Percentiles rank a stretch among this genome's conserved stretches.
These are phyloP conservation scores for Hypoxylon sp. DNA, from an alignment of 2,329 filamentous ascomycete genomes.

Conservation along the genomic window DNA sequence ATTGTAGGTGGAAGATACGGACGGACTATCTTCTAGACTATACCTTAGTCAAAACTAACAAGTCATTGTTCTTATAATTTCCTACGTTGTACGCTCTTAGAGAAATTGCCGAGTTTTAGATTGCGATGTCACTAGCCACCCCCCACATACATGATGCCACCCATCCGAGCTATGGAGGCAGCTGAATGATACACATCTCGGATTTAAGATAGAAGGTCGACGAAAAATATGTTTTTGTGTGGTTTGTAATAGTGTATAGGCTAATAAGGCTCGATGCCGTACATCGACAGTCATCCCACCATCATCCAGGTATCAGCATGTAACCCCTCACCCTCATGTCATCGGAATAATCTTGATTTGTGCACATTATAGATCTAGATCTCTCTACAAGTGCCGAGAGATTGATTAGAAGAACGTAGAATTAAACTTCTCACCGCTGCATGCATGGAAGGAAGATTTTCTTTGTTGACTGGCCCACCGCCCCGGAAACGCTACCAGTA, in stretches of 20 bases:
- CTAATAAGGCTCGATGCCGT: background rate
- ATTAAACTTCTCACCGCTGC: slow-evolving; percentile 2
- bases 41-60: background rate
- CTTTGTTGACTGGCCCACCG: background rate
- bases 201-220: too few relatives aligned
- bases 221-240: too few relatives aligned
- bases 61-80: background rate
- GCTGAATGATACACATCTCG: too few relatives aligned
- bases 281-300: too few relatives aligned
- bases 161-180: too few relatives aligned
- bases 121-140: background rate
- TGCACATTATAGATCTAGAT: background rate
- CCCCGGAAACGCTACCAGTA: background rate
- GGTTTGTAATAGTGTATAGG: too few relatives aligned
- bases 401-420: slow-evolving; percentile 3
- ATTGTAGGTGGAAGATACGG: slow-evolving; percentile 8
- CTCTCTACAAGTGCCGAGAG: background rate
- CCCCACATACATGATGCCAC: background rate
- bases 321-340: too few relatives aligned
- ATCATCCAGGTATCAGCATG: too few relatives aligned
- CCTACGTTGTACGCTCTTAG: background rate
- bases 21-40: background rate
- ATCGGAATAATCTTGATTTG: too few relatives aligned
- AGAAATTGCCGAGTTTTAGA: slow-evolving; percentile 1
- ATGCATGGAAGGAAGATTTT: slow-evolving; percentile 1